Evolutionary conservation across 306 rosid genomes (phyloP), one percentile per base, ranked within the genome.

Genomic region (Coriaria nepalensis): DNA sequence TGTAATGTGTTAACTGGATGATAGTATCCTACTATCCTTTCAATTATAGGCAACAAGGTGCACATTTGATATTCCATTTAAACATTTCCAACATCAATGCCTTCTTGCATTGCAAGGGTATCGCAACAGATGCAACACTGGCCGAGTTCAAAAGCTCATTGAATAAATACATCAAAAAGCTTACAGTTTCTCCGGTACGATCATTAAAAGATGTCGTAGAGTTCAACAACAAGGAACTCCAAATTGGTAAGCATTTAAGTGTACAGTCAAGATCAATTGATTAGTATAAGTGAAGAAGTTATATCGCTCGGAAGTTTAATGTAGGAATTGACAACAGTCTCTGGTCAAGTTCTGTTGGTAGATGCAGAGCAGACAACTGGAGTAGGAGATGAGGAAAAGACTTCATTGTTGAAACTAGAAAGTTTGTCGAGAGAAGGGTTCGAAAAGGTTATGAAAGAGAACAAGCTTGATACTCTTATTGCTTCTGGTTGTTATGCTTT

Each of bases 391-490:
- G 34, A 6, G 35, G 73, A 68, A 59, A 55, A 45, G 5, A 61
- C 50, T 35, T 76, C 68, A 43, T 10, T 74, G 45, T 29, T 52
- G 56, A 63, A 3, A 36, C 34, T 78, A 65, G 64, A 48, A 10
- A 50, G 62, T 33, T 8, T 62, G 46, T 63, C 86, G 37, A 41
- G 40, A 34, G 8, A 60, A 15, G 86, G 93, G 7, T 67, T 75
- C 52, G 71, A 60, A 71, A 72, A 66, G 37, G 6, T 68, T 7
- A 68, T 73, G 73, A 68, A 37, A 33, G 55, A 68, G 38, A 64
- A 73, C 45, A 13, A 67, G 65, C 64, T 79, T 47, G 83, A 76
- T 69, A 71, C 78, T 0, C 4, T 76, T 32, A 77, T 67, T 15
- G 66, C 73, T 15, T 36, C 48, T 40, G 43, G 40, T 46, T 4